Base-by-base conservation (phyloP, 371 early-diverging fungal genomes). In the Rhizopus arrhizus region DNA sequence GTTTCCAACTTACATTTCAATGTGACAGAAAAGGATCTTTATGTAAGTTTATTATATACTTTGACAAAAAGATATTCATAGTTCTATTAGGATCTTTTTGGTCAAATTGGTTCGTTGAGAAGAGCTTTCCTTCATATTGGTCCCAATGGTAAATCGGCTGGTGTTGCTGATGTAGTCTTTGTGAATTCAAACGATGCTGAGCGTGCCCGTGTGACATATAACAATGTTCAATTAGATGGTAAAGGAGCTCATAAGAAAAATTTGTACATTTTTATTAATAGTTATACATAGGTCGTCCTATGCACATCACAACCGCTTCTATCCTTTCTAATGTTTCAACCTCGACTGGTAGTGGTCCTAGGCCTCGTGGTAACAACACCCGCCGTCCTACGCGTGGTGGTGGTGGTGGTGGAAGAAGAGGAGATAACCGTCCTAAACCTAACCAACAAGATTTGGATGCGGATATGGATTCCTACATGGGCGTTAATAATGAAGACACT, bases 1-100 rank as follows among this genome's bases (percentile, higher is more conserved):
- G 85, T 88, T 12, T 72, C 84, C 62, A 88, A 88, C 68, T 53
- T 88, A 60, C 83, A 85, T 58, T 84, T 83, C 62, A 84, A 83
- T 57, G 88, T 88, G 9, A 81, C 85, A 42, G 78, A 85, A 72
- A 82, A 83, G 50, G 88, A 88, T 73, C 82, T 88, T 62, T 78
- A 86, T 63, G 88, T 87, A 78, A 70, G 76, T 67, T 40, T 13
- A 31, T 22, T 22, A 31, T 36, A 15, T 45, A n/a, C n/a, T 8
- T 12, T 43, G 15, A 16, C 12, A 22, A 51, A 9, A 38, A 40
- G 34, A 33, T 49, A 12, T 32, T 55, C 7, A 15, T 45, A 7
- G 7, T 22, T 16, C 11, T 45, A 59, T 8, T 62, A 84, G 82
- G 82, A 81, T 67, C 72, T 84, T 28, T 84, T 84, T 65, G 77